Percentiles rank a stretch among this genome's conserved stretches.
phyloP scores from a whole-genome alignment of 2,329 filamentous ascomycete species.

The Ustilaginoidea virens region DNA sequence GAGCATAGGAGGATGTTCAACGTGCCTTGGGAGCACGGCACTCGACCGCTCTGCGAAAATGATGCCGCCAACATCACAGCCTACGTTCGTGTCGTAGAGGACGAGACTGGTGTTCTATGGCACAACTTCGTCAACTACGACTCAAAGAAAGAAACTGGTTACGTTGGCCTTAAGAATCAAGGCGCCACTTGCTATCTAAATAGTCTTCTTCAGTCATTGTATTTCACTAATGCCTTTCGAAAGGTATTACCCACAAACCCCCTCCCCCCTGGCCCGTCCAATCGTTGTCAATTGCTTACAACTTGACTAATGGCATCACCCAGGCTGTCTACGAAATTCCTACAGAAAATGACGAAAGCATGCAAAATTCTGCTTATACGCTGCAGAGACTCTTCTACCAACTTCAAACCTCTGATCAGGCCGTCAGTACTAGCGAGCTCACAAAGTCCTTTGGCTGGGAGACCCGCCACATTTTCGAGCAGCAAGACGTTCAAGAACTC shows the following conservation, averaged over 20 bases:
- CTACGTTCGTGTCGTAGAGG: conserved; percentile 68
- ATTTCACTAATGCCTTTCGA: conserved; percentile 84
- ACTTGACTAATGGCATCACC: conserved; percentile 5
- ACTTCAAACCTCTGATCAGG: conserved; percentile 68
- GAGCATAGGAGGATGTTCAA: conserved; percentile 79
- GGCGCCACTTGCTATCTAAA: conserved; percentile 86
- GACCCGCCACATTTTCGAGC: conserved; percentile 92
- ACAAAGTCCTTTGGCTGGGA: conserved; percentile 98
- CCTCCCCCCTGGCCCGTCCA: not conserved
- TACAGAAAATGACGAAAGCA: conserved; percentile 68
- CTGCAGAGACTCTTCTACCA: conserved; percentile 91
- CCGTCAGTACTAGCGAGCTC: conserved; percentile 82
- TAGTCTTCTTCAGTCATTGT: conserved; percentile 69
- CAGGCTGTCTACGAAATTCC: conserved; percentile 95
- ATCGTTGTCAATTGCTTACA: too few species aligned
- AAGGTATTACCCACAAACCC: conserved; percentile 60
- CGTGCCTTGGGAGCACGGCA: conserved; percentile 53
- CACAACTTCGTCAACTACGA: conserved; percentile 91
- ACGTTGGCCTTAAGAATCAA: conserved; percentile 92
- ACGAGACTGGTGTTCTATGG: conserved; percentile 80
- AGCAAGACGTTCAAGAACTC: conserved; percentile 95
- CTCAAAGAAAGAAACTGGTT: conserved; percentile 97
- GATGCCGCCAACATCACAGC: conserved; percentile 68
- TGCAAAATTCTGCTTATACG: conserved; percentile 81
- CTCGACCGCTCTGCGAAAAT: conserved; percentile 60